Evolutionary conservation across 2,329 filamentous ascomycete species (phyloP).

Genomic region (Colletotrichum lini): DNA sequence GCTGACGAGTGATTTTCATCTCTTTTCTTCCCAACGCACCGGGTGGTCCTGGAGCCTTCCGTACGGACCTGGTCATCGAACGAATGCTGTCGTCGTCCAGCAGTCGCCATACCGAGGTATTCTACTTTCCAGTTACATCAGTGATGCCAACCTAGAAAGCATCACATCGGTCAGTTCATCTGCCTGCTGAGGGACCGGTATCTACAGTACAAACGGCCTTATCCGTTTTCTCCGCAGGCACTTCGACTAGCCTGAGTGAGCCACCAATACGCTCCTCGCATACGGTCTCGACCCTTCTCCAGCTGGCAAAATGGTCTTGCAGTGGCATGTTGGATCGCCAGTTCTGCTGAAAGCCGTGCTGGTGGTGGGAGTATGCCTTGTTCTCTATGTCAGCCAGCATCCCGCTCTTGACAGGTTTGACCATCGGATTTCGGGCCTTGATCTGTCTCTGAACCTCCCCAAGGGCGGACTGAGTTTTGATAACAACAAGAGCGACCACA

Average conservation of each 20-base stretch:
- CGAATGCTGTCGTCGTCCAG: not conserved
- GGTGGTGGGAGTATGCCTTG: conserved; percentile 15
- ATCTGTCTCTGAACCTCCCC: conserved; percentile 28
- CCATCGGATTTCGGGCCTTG: conserved; percentile 33
- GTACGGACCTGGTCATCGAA: not conserved
- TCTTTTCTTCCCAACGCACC: not conserved
- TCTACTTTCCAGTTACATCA: not conserved
- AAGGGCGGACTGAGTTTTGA: conserved; percentile 26
- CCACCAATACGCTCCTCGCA: not conserved
- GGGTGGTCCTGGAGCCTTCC: not conserved
- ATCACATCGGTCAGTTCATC: not conserved
- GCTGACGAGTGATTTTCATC: not conserved
- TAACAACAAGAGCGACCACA: conserved; percentile 24
- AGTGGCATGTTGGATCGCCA: conserved; percentile 29
- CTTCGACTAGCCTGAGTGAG: not conserved
- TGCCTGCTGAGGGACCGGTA: not conserved
- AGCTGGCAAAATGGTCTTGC: conserved; percentile 25
- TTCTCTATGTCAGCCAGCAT: conserved; percentile 37
- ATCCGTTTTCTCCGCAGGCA: not conserved
- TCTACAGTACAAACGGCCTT: not conserved
- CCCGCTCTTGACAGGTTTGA: conserved; percentile 40
- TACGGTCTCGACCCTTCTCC: not conserved
- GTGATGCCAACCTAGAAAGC: conserved; percentile 2
- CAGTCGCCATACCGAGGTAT: not conserved
- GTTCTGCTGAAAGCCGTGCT: conserved; percentile 27